Conservation (phyloP, 495 filamentous ascomycete genomes). For the Tetracladium marchalianum region DNA sequence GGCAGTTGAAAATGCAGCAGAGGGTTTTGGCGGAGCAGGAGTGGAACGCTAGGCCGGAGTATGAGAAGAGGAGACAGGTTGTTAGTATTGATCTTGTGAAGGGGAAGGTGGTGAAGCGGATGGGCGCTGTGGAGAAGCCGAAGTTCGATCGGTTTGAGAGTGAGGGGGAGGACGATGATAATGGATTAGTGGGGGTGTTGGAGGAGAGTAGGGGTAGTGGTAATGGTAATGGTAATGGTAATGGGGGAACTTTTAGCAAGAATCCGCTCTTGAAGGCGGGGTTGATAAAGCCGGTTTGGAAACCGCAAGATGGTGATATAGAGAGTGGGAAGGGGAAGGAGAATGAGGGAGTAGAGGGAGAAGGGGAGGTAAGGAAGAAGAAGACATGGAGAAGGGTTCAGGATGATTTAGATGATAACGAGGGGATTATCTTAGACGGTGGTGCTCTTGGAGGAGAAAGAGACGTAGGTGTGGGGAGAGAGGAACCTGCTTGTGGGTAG, state of each 20-base stretch:
- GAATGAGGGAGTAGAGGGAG: conserved; percentile 11
- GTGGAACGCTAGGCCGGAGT: conserved; percentile 82
- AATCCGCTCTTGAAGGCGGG: conserved; percentile 71
- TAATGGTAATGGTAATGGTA: conserved; percentile 28
- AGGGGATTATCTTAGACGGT: conserved; percentile 84
- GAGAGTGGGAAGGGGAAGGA: conserved; percentile 28
- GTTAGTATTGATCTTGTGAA: conserved; percentile 77
- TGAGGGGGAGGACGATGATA: conserved; percentile 22
- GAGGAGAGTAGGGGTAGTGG: conserved; percentile 21
- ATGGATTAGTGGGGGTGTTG: conserved; percentile 3
- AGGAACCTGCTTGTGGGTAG: conserved; percentile 36
- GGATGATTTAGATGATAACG: conserved; percentile 84
- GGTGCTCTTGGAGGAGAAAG: conserved; percentile 48
- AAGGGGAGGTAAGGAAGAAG: conserved; percentile 28
- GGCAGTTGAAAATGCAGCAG: conserved; percentile 85
- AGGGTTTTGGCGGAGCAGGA: conserved; percentile 79
- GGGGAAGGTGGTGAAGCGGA: conserved; percentile 66
- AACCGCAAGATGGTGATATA: conserved; percentile 30
- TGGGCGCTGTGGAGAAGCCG: conserved; percentile 47
- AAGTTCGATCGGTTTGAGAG: conserved; percentile 37
- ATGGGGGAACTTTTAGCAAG: conserved; percentile 60
- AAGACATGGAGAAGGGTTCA: conserved; percentile 81
- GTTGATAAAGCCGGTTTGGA: conserved; percentile 69
- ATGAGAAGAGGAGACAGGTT: conserved; percentile 83
- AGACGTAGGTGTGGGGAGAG: conserved; percentile 27